A percentile compares a stretch with the other conserved stretches of the same genome.
Conservation (phyloP, 2,329 filamentous ascomycete genomes). For the Aspergillus novoparasiticus region DNA sequence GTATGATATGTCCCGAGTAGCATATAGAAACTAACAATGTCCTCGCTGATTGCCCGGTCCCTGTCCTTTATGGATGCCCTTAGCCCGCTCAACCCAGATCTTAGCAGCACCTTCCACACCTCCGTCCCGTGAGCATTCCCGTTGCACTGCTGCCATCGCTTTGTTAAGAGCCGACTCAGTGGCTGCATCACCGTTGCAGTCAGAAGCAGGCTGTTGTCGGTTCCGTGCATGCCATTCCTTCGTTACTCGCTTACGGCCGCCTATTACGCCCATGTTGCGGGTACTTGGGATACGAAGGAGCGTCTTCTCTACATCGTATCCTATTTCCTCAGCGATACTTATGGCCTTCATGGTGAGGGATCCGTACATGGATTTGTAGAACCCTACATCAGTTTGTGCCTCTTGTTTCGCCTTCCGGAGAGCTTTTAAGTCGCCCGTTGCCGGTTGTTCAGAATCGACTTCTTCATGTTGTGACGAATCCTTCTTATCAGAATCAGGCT, state of each 20-base stretch:
- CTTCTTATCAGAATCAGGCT: constrained; percentile 30
- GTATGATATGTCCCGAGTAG: background rate
- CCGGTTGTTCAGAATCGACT: constrained; percentile 23
- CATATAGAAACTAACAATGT: background rate
- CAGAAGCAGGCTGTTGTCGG: background rate
- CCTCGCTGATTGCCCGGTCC: constrained; percentile 39
- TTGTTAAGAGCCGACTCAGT: constrained; percentile 57
- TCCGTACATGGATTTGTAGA: constrained; percentile 72
- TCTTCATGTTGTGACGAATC: constrained; percentile 3
- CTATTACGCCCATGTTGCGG: constrained; percentile 79
- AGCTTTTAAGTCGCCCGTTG: constrained; percentile 43
- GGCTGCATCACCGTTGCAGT: background rate
- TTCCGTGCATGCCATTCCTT: constrained; percentile 34
- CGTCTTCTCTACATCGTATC: constrained; percentile 78
- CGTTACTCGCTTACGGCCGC: constrained; percentile 50
- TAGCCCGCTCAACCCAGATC: constrained; percentile 57
- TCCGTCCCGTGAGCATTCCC: constrained; percentile 50
- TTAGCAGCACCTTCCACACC: constrained; percentile 47
- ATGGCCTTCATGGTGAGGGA: constrained; percentile 79
- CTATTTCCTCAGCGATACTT: constrained; percentile 69
- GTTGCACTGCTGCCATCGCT: constrained; percentile 63
- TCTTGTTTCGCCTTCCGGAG: constrained; percentile 40
- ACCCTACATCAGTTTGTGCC: constrained; percentile 32
- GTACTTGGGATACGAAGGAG: constrained; percentile 91
- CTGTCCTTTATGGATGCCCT: constrained; percentile 49